A percentile compares a stretch with the other conserved stretches of the same genome.
Conservation (phyloP, 768 basidiomycete species). For the Rhizopogon vesiculosus region DNA sequence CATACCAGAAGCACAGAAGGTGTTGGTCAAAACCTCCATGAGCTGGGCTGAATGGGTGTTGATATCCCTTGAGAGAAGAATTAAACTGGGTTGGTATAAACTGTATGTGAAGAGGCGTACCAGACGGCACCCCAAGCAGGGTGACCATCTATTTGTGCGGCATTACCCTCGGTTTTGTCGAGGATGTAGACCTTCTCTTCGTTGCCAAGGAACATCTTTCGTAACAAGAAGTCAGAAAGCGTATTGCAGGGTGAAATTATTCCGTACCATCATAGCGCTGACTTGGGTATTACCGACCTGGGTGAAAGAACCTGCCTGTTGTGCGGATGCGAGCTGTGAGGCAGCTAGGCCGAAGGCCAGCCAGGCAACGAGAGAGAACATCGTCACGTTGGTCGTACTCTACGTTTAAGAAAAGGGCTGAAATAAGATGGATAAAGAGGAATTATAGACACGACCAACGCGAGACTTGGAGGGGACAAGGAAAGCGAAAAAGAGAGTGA, state of each 20-base stretch:
- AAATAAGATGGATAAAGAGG: background rate
- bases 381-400: slow-evolving; percentile 8
- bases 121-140: slow-evolving; percentile 73
- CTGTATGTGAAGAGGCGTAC: slow-evolving; percentile 24
- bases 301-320: slow-evolving; percentile 15
- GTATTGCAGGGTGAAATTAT: background rate
- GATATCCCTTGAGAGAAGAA: slow-evolving; percentile 49
- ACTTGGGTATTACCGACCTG: slow-evolving; percentile 34
- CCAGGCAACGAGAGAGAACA: slow-evolving; percentile 31
- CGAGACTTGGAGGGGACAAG: background rate
- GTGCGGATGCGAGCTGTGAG: slow-evolving; percentile 14
- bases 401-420: background rate
- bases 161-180: slow-evolving; percentile 87
- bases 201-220: slow-evolving; percentile 69
- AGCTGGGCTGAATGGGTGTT: slow-evolving; percentile 48
- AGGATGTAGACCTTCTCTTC: slow-evolving; percentile 80
- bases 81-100: slow-evolving; percentile 11
- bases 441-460: background rate
- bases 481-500: slow-evolving; percentile 1
- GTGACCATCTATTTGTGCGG: slow-evolving; percentile 58
- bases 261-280: slow-evolving; percentile 50
- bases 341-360: slow-evolving; percentile 39
- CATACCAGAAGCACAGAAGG: slow-evolving; percentile 81
- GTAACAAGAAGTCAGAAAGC: background rate
- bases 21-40: slow-evolving; percentile 72